Conservation (phyloP, 495 filamentous ascomycete species). For the Penicillium malachiteum region DNA sequence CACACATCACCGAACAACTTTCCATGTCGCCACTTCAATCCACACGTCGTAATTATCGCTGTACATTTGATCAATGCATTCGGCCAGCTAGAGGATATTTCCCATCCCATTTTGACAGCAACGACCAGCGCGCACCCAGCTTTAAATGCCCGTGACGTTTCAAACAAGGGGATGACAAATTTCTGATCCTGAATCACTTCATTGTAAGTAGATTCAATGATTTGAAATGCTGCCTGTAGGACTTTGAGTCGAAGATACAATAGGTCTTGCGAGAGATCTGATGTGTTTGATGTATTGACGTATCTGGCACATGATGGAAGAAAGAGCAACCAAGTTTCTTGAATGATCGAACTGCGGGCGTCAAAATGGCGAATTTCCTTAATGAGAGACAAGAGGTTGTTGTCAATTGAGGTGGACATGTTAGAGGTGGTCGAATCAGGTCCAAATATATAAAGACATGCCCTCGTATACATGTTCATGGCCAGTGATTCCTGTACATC, state of each 20-base stretch:
- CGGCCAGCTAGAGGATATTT: neutral
- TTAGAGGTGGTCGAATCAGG: neutral
- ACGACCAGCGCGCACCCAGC: neutral
- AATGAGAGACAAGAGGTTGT: neutral
- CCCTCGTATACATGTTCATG: neutral
- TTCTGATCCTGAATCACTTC: neutral
- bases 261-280: neutral
- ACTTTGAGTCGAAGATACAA: neutral
- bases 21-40: neutral
- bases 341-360: neutral
- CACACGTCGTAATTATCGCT: neutral
- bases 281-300: neutral
- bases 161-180: neutral
- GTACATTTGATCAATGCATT: neutral
- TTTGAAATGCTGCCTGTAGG: neutral
- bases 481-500: neutral
- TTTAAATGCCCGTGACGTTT: neutral
- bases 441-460: neutral
- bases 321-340: neutral
- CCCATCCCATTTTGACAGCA: neutral
- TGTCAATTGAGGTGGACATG: neutral
- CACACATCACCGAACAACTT: neutral
- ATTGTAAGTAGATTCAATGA: neutral
- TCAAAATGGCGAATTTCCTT: neutral
- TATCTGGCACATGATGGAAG: neutral